Evolutionary conservation across 768 basidiomycete species (phyloP).

Genomic region (Mrakia frigida): DNA sequence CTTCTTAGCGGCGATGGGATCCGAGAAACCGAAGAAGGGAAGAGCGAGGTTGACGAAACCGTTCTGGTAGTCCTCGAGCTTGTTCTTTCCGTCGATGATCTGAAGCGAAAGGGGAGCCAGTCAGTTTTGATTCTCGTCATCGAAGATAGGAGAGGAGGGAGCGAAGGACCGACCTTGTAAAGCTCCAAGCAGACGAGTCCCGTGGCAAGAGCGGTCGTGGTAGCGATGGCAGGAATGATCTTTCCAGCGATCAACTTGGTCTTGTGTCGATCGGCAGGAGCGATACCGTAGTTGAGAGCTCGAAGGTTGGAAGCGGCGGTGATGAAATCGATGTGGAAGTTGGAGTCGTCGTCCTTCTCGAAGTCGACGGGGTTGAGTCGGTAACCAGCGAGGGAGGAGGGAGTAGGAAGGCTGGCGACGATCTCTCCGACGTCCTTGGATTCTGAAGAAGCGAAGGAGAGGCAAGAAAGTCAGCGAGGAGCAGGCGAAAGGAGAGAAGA

Average conservation of each 20-base stretch:
- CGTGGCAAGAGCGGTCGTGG: slow-evolving; percentile 91
- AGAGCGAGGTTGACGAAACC: slow-evolving; percentile 96
- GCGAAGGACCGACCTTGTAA: slow-evolving; percentile 67
- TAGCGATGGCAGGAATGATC: slow-evolving; percentile 99
- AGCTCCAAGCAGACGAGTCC: slow-evolving; percentile 92
- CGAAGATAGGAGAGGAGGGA: background rate
- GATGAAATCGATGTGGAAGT: slow-evolving; percentile 98
- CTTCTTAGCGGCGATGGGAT: slow-evolving; percentile 85
- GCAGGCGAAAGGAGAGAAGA: background rate
- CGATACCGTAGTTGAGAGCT: slow-evolving; percentile 89
- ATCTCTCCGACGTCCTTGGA: slow-evolving; percentile 55
- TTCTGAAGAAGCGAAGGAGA: slow-evolving; percentile 38
- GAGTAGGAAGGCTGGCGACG: slow-evolving; percentile 68
- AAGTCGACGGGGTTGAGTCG: slow-evolving; percentile 92
- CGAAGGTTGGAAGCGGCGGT: slow-evolving; percentile 95
- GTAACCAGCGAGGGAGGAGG: slow-evolving; percentile 91
- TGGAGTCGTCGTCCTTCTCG: slow-evolving; percentile 97
- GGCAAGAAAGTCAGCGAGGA: slow-evolving; percentile 32
- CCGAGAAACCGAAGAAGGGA: slow-evolving; percentile 98
- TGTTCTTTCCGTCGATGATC: slow-evolving; percentile 92
- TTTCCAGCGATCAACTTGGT: slow-evolving; percentile 95
- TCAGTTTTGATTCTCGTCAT: background rate
- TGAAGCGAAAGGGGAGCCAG: slow-evolving; percentile 41
- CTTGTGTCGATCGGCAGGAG: slow-evolving; percentile 75
- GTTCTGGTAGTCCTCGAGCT: slow-evolving; percentile 94